These are phyloP conservation scores for Alternaria sp. DNA, from an alignment of 2,329 filamentous ascomycete species.

Conservation along the genomic window DNA sequence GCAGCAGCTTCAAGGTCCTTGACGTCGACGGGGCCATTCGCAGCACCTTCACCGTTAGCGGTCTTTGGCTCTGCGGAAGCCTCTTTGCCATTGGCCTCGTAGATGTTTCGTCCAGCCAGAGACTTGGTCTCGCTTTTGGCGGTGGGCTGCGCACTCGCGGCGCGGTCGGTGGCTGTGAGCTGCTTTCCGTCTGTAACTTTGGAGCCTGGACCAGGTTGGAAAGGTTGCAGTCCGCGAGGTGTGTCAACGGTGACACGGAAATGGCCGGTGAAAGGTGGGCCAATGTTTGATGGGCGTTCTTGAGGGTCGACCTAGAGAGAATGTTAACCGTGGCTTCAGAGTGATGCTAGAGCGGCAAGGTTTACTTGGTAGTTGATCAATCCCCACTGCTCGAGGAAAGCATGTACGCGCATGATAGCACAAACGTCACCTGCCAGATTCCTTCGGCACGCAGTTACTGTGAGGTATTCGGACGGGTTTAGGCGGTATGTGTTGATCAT, in stretches of 20 bases:
- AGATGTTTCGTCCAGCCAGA: slow-evolving; percentile 94
- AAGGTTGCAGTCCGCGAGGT: slow-evolving; percentile 90
- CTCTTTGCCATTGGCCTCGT: slow-evolving; percentile 90
- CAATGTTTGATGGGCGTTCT: slow-evolving; percentile 91
- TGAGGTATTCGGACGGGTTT: slow-evolving; percentile 95
- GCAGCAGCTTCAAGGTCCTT: slow-evolving; percentile 68
- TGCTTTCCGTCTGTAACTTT: slow-evolving; percentile 66
- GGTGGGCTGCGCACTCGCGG: slow-evolving; percentile 69
- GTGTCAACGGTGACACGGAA: slow-evolving; percentile 97
- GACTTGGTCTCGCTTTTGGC: slow-evolving; percentile 85
- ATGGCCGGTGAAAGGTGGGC: slow-evolving; percentile 95
- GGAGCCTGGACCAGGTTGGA: slow-evolving; percentile 87
- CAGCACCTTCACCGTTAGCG: slow-evolving; percentile 67
- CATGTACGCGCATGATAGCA: slow-evolving; percentile 98
- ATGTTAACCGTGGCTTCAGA: slow-evolving; percentile 7
- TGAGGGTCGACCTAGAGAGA: slow-evolving; percentile 86
- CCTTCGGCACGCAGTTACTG: slow-evolving; percentile 92
- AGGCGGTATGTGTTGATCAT: slow-evolving; percentile 99
- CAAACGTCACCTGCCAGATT: slow-evolving; percentile 98
- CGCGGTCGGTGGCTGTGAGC: slow-evolving; percentile 73
- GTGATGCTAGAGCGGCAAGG: background rate
- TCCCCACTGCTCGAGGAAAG: slow-evolving; percentile 98
- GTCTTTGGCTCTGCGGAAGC: slow-evolving; percentile 70
- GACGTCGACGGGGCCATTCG: slow-evolving; percentile 72
- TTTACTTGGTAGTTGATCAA: slow-evolving; percentile 97